These are phyloP conservation scores for Volvox reticuliferus DNA, from an alignment of 139 green algal genomes.

Conservation along the genomic window DNA sequence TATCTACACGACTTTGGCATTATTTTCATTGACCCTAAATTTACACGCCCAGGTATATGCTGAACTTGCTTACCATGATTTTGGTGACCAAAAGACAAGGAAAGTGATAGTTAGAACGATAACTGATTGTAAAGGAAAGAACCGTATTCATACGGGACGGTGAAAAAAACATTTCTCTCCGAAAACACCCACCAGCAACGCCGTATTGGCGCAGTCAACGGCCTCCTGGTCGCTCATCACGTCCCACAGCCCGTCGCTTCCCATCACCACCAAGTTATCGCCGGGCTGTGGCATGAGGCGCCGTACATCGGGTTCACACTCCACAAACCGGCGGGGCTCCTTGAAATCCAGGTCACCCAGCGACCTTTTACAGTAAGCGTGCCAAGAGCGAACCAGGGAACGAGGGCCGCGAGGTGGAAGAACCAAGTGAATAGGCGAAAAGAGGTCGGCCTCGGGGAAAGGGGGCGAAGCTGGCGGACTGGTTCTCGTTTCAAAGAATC, in stretches of 20 bases:
- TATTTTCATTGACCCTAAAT: too few species aligned
- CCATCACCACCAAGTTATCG: slow-evolving; percentile 52
- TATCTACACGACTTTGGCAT: too few species aligned
- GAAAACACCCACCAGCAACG: slow-evolving; percentile 43
- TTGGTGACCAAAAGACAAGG: too few species aligned
- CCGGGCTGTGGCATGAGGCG: slow-evolving; percentile 34
- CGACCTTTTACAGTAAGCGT: slow-evolving; percentile 41
- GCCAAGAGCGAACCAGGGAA: too few species aligned
- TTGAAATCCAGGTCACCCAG: slow-evolving; percentile 86
- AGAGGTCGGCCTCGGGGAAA: background rate
- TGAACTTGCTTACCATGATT: too few species aligned
- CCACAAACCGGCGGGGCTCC: slow-evolving; percentile 71
- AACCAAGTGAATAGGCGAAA: background rate
- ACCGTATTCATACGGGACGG: too few species aligned
- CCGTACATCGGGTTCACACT: slow-evolving; percentile 71
- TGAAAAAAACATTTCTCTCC: too few species aligned
- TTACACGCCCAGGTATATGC: too few species aligned
- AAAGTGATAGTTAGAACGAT: too few species aligned
- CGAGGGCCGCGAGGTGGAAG: slow-evolving; percentile 7
- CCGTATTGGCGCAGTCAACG: slow-evolving; percentile 56
- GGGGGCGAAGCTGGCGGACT: too few species aligned
- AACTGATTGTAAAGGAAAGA: too few species aligned
- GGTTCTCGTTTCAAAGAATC: too few species aligned
- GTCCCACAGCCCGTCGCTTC: slow-evolving; percentile 64
- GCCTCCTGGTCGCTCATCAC: slow-evolving; percentile 71